A percentile compares a stretch with the other conserved stretches of the same genome.
These are phyloP conservation scores for Microascus cirrosus DNA, from an alignment of 2,329 filamentous ascomycete genomes.

Conservation along the genomic window DNA sequence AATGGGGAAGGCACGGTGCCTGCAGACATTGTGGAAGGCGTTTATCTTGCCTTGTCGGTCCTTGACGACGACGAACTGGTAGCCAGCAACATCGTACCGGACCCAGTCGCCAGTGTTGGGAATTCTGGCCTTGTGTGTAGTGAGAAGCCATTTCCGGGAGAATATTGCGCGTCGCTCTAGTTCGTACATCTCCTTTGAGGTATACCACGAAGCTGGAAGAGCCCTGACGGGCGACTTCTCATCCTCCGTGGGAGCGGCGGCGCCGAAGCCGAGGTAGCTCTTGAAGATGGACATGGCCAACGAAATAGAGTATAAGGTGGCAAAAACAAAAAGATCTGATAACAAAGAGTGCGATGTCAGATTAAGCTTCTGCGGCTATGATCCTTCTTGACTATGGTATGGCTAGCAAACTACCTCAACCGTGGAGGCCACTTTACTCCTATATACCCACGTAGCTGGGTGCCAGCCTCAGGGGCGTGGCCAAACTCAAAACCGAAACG, in stretches of 20 bases:
- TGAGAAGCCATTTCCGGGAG: constrained; percentile 43
- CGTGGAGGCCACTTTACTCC: constrained; percentile 4
- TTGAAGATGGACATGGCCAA: constrained; percentile 18
- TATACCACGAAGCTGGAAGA: constrained; percentile 40
- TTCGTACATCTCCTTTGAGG: constrained; percentile 40
- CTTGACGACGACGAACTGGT: constrained; percentile 39
- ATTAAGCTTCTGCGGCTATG: not conserved
- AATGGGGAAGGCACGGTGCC: constrained; percentile 49
- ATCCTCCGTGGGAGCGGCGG: constrained; percentile 11
- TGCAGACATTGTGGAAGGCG: constrained; percentile 52
- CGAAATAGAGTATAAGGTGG: not conserved
- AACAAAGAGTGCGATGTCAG: not conserved
- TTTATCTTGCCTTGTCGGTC: constrained; percentile 41
- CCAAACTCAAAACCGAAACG: not conserved
- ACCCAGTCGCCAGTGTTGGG: constrained; percentile 44
- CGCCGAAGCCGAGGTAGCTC: constrained; percentile 25
- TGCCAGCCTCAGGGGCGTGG: constrained; percentile 1
- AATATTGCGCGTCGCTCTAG: constrained; percentile 46
- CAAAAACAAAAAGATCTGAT: constrained; percentile 3
- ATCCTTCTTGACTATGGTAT: not conserved
- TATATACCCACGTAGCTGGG: constrained; percentile 7
- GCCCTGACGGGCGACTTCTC: constrained; percentile 15
- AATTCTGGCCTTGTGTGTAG: constrained; percentile 39
- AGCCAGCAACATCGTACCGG: constrained; percentile 41
- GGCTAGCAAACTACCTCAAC: constrained; percentile 1